Base-by-base conservation (phyloP, 78 protist genomes). In the Abeoforma whisleri region DNA sequence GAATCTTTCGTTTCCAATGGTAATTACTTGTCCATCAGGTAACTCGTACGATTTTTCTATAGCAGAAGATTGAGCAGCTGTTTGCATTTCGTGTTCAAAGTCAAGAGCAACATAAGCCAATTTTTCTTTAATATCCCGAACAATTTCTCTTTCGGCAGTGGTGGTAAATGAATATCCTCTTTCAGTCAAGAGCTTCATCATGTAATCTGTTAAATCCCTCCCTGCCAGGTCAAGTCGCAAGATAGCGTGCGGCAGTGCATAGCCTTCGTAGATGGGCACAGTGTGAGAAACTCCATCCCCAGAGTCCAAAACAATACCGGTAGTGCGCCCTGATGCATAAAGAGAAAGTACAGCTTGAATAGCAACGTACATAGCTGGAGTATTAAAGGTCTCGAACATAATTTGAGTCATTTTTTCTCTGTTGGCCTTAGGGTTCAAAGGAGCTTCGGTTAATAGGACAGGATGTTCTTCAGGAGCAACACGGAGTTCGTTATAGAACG, bases 381-480 rank as follows among this genome's bases (percentile, higher is more conserved):
- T 81, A 89, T 95, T 92, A 95, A 95, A 96, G 69, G 98, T 93
- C 88, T 97, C 99, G 84, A 97, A 96, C 94, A 97, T 88, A 88
- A 95, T 90, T 87, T 96, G 91, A 33, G 92, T 39, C 95, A 95
- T 92, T 89, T 88, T 91, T 91, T 97, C 99, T 68, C 98, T 85
- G 89, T 97, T 96, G 30, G 90, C 96, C 88, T 89, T 94, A 28
- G 99, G 98, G 89, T 96, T 97, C 57, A 95, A 90, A 62, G 99
- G 97, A 5, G 94, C 92, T 91, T 94, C 97, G 32, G 99, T 96
- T 25, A 97, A 87, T 1, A 98, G 92, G 1, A 98, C 97, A 38
- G 97, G 94, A 62, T 93, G 97, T 86, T 96, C 98, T 86, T 94
- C 97, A 40, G 99, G 97, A n/a, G 91, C 93, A 0, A 95, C 95